Base-by-base conservation (phyloP, 2,329 filamentous ascomycete species). In the Penicillium expansum region DNA sequence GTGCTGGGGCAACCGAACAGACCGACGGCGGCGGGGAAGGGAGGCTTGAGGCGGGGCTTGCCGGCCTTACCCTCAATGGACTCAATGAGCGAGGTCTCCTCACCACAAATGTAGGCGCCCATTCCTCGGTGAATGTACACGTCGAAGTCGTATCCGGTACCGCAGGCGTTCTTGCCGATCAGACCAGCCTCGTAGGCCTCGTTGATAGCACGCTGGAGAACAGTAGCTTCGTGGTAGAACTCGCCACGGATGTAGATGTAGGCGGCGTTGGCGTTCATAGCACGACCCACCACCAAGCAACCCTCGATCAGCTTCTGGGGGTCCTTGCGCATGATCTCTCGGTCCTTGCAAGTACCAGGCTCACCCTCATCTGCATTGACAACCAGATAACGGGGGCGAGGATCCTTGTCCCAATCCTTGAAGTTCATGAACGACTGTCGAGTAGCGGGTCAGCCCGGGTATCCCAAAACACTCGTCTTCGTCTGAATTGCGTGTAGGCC, bases 211-310 rank as follows among this genome's bases (percentile, higher is more conserved):
- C 87, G 86, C 79, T 99, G 93, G 55, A 99, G 84, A 24, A 97
- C 87, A 44, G 91, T 90, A 16, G 94, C 94, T 79, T 99, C 94
- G 72, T 96, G 86, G 75, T 96, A 91, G 77, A 99, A 99, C 79
- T 99, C 94, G 74, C 94, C 94, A 75, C 94, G 92, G 70, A 99
- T 99, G 79, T 99, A 99, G 75, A 99, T 99, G 80, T 99, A 99
- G 66, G 94, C 94, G 58, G 94, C 94, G 47, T 91, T 94, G 72
- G 92, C 94, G 80, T 99, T 99, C 94, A 99, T 99, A 73, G 94
- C 92, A 73, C 94, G 89, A 51, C 94, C 94, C 66, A 94, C 92
- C 48, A 99, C 89, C 63, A 99, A 83, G 78, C 94, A 99, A 74
- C 94, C 94, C 80, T 99, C 94, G 72, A 99, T 83, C 64, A 99